Percentiles rank a stretch among this genome's conserved stretches.
Conservation (phyloP, 169 alveolate species). For the Babesia ovata region DNA sequence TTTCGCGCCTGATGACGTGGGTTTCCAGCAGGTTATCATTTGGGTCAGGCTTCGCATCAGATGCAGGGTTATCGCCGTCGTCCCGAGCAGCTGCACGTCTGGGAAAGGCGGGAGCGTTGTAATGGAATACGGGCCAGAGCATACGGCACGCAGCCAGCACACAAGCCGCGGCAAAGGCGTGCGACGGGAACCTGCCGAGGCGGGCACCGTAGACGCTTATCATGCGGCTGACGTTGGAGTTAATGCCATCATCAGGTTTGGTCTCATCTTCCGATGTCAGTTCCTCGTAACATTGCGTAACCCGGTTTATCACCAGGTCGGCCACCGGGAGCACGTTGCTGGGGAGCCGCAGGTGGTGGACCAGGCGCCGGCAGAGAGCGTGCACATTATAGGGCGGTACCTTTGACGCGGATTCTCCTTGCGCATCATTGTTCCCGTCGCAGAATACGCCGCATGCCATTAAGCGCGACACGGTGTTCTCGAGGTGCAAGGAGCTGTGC, state of each 20-base stretch:
- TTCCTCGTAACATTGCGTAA: not conserved
- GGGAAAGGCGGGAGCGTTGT: conserved; percentile 54
- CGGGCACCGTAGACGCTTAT: conserved; percentile 31
- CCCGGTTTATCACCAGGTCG: conserved; percentile 25
- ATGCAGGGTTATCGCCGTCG: not conserved
- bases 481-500: conserved; percentile 30
- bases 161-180: conserved; percentile 44
- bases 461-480: conserved; percentile 19
- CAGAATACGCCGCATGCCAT: conserved; percentile 23
- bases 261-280: not conserved
- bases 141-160: conserved; percentile 49
- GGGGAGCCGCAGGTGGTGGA: conserved; percentile 56
- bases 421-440: not conserved
- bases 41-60: not conserved
- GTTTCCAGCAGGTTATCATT: not conserved
- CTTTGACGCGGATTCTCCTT: not conserved
- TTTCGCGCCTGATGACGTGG: conserved; percentile 14
- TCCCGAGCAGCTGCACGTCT: not conserved
- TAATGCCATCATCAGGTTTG: not conserved
- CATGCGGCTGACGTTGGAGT: conserved; percentile 8
- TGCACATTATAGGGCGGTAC: conserved; percentile 13
- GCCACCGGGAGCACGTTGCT: conserved; percentile 24
- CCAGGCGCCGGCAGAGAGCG: conserved; percentile 47
- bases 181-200: conserved; percentile 29
- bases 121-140: conserved; percentile 67